These are phyloP conservation scores for Goffeauzyma gilvescens DNA, from an alignment of 768 basidiomycete species.

Conservation along the genomic window DNA sequence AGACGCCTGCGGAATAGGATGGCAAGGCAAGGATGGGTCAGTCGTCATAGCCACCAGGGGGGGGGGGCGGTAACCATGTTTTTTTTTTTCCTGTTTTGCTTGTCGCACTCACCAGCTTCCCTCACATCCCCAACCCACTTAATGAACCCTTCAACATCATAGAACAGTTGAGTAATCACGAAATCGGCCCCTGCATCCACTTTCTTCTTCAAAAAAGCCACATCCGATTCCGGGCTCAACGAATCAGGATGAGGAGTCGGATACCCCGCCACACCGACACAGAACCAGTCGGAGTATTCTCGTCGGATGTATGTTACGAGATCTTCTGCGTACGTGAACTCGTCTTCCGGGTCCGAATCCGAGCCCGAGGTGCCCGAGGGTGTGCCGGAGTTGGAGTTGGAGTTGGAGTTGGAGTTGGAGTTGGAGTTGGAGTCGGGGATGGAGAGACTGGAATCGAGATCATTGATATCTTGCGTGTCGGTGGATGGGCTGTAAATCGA, in stretches of 20 bases:
- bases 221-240: slow-evolving; percentile 35
- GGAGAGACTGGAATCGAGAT: slow-evolving; percentile 7
- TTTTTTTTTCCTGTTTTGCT: slow-evolving; percentile 1
- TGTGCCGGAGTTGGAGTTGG: no score
- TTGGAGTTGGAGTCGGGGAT: slow-evolving; percentile 8
- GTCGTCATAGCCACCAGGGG: no score
- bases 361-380: no score
- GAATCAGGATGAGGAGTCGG: slow-evolving; percentile 38
- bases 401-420: slow-evolving; percentile 8
- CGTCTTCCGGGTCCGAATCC: slow-evolving; percentile 9
- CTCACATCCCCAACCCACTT: slow-evolving; percentile 58
- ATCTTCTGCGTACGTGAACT: slow-evolving; percentile 67
- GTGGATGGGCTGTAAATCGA: no score
- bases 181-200: slow-evolving; percentile 90
- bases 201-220: slow-evolving; percentile 61
- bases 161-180: slow-evolving; percentile 90
- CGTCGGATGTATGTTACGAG: slow-evolving; percentile 78
- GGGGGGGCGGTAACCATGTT: no score
- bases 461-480: no score
- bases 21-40: background rate
- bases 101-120: slow-evolving; percentile 41
- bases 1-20: slow-evolving; percentile 46
- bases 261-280: slow-evolving; percentile 87
- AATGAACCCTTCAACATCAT: slow-evolving; percentile 75
- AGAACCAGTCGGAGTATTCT: slow-evolving; percentile 67